Base-by-base conservation (phyloP, 2,329 filamentous ascomycete species). In the Botrytis tulipae region DNA sequence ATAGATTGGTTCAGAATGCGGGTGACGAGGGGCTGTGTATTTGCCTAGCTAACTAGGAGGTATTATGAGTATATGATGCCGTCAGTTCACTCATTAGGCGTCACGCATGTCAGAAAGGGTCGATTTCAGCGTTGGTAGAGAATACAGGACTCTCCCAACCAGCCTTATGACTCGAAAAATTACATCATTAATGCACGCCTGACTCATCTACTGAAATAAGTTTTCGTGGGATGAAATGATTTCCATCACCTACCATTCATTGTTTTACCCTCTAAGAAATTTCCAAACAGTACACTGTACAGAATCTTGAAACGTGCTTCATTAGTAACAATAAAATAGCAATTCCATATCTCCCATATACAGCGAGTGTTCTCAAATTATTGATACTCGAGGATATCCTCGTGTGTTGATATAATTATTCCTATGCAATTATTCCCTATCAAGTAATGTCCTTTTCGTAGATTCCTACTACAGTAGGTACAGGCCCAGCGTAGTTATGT, bases 401-500 rank as follows among this genome's bases (percentile, higher is more conserved):
- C 14, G 29, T 9, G 51, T 54, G 25, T 29, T 0, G 5, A 54
- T 8, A n/a, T 25, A 8, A 8, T 40, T 16, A 29, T 54, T 54
- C 48, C 48, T 12, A 54, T 25, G 25, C 8, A 25, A 14, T 8
- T 3, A 3, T 54, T 29, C 14, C 14, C 51, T 54, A 14, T 29
- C 51, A 54, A 29, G n/a, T 29, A 1, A 54, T 54, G n/a, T 57
- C 51, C 51, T 29, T 9, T 7, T 48, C 46, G 20, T 25, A 18
- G 51, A 29, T 29, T 18, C 51, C 48, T 54, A 16, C 48, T 40
- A 40, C 37, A 10, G 37, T 40, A 40, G n/a, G 14, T 29, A 57
- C 59, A 14, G 20, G 59, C 12, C 32, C 29, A 10, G 40, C 25
- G 46, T 60, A 29, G 73, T 72, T 74, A 76, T 76, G 74, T 76